Base-by-base conservation (phyloP, 352 stramenopile species). In the Elongisporangium anandrum region DNA sequence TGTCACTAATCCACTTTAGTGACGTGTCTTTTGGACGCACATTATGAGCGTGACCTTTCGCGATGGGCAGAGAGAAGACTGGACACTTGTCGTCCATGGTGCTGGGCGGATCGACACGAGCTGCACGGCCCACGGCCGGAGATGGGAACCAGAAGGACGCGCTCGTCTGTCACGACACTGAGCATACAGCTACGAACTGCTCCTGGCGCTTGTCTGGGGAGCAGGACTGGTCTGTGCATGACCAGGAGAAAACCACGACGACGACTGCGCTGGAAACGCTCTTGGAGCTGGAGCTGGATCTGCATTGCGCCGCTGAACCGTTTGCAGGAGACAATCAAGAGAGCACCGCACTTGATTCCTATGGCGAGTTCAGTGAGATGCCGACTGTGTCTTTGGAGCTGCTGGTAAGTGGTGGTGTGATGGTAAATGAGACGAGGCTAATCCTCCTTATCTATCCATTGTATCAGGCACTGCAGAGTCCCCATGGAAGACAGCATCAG, bases 381-480 rank as follows among this genome's bases (percentile, higher is more conserved):
- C 16, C 23, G 22, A 52, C 56, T 1, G 56, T 90, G 24, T 90
- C 81, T 4, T 65, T 90, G 15, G 81, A 90, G 60, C 59, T 87
- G 19, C 57, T 90, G 65, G 80, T 90, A 63, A 21, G 68, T 45
- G 34, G 4, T 7, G 20, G 23, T 45, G 38, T 50, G 23, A 55
- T 47, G 29, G 24, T 16, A 19, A 23, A n/a, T 15, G 19, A 19
- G 41, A 57, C 17, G 55, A 54, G 57, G 48, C n/a, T 64, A 54
- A 52, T 41, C 1, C 19, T 52, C n/a, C n/a, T n/a, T n/a, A n/a
- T n/a, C n/a, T n/a, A n/a, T n/a, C 10, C 47, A 1, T 54, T 20
- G n/a, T 52, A 52, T 12, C 52, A 92, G 82, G 83, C 83, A 7
- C 54, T 92, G 19, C 81, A 90, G 57, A 93, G 83, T 54, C 83